These are phyloP conservation scores for Sclerotinia trifoliorum DNA, from an alignment of 2,329 filamentous ascomycete genomes.

Conservation along the genomic window DNA sequence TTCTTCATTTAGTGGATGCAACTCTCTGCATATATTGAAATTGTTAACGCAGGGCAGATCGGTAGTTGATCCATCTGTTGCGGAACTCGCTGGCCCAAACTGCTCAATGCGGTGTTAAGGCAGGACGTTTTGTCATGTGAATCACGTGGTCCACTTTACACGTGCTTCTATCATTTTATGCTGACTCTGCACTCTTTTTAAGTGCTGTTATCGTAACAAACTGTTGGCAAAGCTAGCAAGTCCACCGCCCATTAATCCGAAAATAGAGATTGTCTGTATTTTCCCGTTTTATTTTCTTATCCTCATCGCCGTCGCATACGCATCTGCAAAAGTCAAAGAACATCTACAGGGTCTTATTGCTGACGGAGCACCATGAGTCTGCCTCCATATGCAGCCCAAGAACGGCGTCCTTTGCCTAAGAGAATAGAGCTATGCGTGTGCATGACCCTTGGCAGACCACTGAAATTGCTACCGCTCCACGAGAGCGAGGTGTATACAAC, in stretches of 20 bases:
- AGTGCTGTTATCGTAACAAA: neutral
- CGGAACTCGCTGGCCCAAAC: no score
- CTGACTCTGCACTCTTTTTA: no score
- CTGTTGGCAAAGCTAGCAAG: conserved; percentile 6
- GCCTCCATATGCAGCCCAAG: conserved; percentile 3
- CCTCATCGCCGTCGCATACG: neutral
- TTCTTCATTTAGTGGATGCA: no score
- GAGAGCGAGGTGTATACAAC: conserved; percentile 56
- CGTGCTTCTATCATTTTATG: no score
- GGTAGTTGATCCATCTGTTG: no score
- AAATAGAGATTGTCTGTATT: neutral
- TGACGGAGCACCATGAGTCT: conserved; percentile 2
- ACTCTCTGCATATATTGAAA: no score
- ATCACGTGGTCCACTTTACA: no score
- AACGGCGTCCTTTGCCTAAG: neutral
- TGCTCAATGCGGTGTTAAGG: no score
- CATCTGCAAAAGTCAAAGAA: neutral
- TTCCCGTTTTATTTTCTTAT: neutral
- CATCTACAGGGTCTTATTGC: neutral
- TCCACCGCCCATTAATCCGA: neutral
- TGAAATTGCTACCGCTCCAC: conserved; percentile 53
- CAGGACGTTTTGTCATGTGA: no score
- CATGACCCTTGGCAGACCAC: neutral
- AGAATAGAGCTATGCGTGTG: neutral
- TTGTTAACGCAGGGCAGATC: no score